These are phyloP conservation scores for Potentilla sterilis DNA, from an alignment of 306 rosid genomes.

Conservation along the genomic window DNA sequence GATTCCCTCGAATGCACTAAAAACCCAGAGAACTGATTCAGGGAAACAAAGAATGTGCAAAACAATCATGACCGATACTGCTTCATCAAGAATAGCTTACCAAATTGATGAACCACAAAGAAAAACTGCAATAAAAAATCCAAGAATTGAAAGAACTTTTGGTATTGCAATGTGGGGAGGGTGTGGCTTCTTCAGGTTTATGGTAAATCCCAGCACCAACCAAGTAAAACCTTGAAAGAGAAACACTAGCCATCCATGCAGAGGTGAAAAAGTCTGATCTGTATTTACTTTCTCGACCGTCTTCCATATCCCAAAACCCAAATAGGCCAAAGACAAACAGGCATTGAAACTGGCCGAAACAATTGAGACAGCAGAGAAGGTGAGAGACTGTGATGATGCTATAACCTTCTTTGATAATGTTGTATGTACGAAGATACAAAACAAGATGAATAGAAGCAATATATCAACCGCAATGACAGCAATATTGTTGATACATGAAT, in stretches of 20 bases:
- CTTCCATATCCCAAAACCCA: constrained; percentile 30
- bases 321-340: constrained; percentile 26
- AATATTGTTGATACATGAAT: constrained; percentile 27
- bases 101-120: constrained; percentile 23
- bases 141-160: not conserved
- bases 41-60: constrained; percentile 19
- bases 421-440: constrained; percentile 6
- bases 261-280: constrained; percentile 15
- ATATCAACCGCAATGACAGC: constrained; percentile 17
- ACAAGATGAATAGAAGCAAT: constrained; percentile 22
- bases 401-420: constrained; percentile 5
- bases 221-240: constrained; percentile 30
- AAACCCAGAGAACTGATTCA: constrained; percentile 24
- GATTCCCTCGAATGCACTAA: constrained; percentile 3
- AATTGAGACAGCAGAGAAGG: not conserved
- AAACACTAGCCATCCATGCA: constrained; percentile 27
- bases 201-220: constrained; percentile 22
- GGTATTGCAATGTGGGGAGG: not conserved
- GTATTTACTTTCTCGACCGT: constrained; percentile 11
- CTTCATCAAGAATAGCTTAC: constrained; percentile 6
- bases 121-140: constrained; percentile 21
- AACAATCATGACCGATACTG: not conserved
- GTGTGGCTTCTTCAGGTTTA: constrained; percentile 17
- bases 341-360: constrained; percentile 16
- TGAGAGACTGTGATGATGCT: constrained; percentile 5